A percentile compares a stretch with the other conserved stretches of the same genome.
Evolutionary conservation across 2,329 filamentous ascomycete genomes (phyloP).

Genomic region (Alternaria triticimaculans): DNA sequence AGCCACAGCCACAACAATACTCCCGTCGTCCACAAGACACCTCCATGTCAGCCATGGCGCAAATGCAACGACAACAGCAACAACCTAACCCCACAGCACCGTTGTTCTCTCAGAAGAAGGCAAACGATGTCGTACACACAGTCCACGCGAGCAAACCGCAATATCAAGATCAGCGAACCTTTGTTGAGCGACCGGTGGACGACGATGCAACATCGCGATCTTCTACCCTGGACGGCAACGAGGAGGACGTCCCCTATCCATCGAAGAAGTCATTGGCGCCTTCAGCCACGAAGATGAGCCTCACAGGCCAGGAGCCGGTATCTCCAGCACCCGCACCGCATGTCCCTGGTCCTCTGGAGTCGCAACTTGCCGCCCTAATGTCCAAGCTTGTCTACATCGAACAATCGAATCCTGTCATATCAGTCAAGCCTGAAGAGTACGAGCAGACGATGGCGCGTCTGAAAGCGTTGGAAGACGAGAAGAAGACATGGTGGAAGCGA

Average conservation of each 20-base stretch:
- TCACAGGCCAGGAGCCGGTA: slow-evolving; percentile 23
- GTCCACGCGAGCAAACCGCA: slow-evolving; percentile 17
- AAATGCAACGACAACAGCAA: slow-evolving; percentile 23
- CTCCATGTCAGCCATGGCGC: slow-evolving; percentile 39
- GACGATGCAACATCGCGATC: slow-evolving; percentile 41
- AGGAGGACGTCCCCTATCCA: slow-evolving; percentile 36
- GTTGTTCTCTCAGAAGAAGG: slow-evolving; percentile 35
- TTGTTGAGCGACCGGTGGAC: slow-evolving; percentile 28
- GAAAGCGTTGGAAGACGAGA: slow-evolving; percentile 47
- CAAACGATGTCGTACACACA: slow-evolving; percentile 20
- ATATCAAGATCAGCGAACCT: slow-evolving; percentile 15
- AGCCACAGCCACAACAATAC: background rate
- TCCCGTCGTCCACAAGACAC: slow-evolving; percentile 22
- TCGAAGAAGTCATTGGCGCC: slow-evolving; percentile 39
- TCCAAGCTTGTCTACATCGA: slow-evolving; percentile 48
- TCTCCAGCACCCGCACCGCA: slow-evolving; percentile 30
- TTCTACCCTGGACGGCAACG: slow-evolving; percentile 43
- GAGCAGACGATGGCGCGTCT: slow-evolving; percentile 38
- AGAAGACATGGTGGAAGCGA: slow-evolving; percentile 43
- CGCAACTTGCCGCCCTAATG: slow-evolving; percentile 47
- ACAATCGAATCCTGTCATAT: slow-evolving; percentile 39
- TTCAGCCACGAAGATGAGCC: slow-evolving; percentile 16
- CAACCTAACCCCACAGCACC: slow-evolving; percentile 23
- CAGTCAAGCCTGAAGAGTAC: slow-evolving; percentile 50
- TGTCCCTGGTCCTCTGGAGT: slow-evolving; percentile 44